Evolutionary conservation across 345 rosid genomes (phyloP), one percentile per base, ranked within the genome.

Genomic region (Cardamine chenopodiifolia): DNA sequence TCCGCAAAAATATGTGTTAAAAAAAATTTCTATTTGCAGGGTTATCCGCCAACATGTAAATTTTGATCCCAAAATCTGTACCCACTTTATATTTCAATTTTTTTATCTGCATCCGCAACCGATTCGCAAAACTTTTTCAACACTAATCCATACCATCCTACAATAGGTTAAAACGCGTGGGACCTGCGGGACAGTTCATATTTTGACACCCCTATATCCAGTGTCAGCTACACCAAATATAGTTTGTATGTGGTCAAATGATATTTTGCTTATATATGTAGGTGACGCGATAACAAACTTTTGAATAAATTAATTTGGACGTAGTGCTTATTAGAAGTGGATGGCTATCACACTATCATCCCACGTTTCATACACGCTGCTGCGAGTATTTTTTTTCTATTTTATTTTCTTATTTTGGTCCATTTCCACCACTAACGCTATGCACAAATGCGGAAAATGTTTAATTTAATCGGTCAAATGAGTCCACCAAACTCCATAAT

Each of bases 351-450:
- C n/a, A 60, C 28, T 68, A 61, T 54, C 63, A 22, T 61, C 74
- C 62, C 74, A 68, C 74, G 74, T 68, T 75, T 61, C 57, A 40
- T 61, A 75, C 74, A 52, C 74, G 62, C 63, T 63, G 45, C 47
- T 0, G n/a, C n/a, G 45, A 75, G 55, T 67, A 56, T 39, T 4
- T 49, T 8, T 32, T 6, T 6, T 57, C 22, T 6, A 14, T 34
- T 66, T 57, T 35, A 1, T 58, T 52, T 20, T 50, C 52, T 59
- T n/a, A n/a, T n/a, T n/a, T 66, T 66, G 78, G 72, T 48, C 49
- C 14, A 26, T 10, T 26, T 35, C 72, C 78, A 66, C 72, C 28
- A 66, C 52, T 18, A 25, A 20, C 40, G 9, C 49, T n/a, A 53
- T 25, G 57, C 42, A 26, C 58, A 69, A 76, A 12, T 60, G 45